Evolutionary conservation across 441 rosid genomes (phyloP), one percentile per base, ranked within the genome.

Genomic region (Euphorbia celastroides): DNA sequence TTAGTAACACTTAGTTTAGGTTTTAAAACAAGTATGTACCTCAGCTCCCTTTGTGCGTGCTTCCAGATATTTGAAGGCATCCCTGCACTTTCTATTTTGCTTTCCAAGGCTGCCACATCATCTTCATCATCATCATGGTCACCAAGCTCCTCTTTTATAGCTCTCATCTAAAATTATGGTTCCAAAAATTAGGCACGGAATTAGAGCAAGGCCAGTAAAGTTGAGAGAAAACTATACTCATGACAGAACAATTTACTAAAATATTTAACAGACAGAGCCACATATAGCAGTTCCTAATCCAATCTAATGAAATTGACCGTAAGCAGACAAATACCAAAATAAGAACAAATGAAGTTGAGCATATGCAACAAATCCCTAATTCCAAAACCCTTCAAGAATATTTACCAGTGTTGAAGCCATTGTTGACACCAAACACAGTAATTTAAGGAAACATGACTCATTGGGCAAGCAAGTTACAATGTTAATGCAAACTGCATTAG

Each of bases 81-180:
- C 77, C 93, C 98, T 12, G 94, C 94, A 80, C 81, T 80, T 81
- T 92, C 91, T 98, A 94, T 94, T 80, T 92, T 94, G 73, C 89
- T 84, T 82, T 92, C 99, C 64, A 94, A 77, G 63, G 93, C 88
- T 80, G 88, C 97, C 71, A 92, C 80, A 80, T 94, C 99, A 83
- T 94, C 99, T 81, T 92, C 99, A 72, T 94, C 96, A 60, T 94
- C 99, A 77, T 92, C 98, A 69, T 92, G 88, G 80, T 94, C 98
- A 64, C 99, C 99, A 70, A 94, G 98, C 85, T 94, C 99, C 82
- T 94, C 99, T 71, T 92, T 94, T 78, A 94, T 94, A 70, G 99
- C 99, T 80, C 92, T 86, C 98, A 92, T 94, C 98, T 94, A 72
- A 70, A 74, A 76, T 60, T 44, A 76, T 36, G 56, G 41, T 68